Evolutionary conservation across 2,329 filamentous ascomycete species (phyloP).

Genomic region (Parastagonospora nodorum): DNA sequence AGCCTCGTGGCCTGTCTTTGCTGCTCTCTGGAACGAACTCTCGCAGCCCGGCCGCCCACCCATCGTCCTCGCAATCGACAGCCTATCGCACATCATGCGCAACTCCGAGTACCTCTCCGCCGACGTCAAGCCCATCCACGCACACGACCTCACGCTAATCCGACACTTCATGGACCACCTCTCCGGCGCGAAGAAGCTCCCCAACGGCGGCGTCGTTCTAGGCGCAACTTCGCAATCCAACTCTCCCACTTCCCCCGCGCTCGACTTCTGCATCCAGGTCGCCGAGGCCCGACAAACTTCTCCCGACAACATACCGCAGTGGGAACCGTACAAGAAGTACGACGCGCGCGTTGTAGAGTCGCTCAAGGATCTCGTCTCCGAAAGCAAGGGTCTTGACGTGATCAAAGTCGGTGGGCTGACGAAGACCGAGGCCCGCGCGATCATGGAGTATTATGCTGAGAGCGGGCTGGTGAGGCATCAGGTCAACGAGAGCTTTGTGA

Average conservation of each 20-base stretch:
- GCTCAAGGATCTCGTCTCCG: constrained; percentile 46
- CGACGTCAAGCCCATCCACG: constrained; percentile 75
- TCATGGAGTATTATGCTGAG: constrained; percentile 93
- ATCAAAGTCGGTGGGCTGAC: constrained; percentile 69
- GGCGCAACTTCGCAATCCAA: constrained; percentile 77
- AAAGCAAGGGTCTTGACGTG: constrained; percentile 47
- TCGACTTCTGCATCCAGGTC: constrained; percentile 69
- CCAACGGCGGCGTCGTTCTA: constrained; percentile 80
- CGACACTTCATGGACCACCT: constrained; percentile 76
- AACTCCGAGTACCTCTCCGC: constrained; percentile 75
- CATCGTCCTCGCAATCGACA: constrained; percentile 78
- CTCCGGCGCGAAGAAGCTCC: constrained; percentile 50
- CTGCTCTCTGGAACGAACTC: constrained; percentile 82
- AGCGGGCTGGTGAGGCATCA: constrained; percentile 77
- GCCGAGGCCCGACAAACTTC: constrained; percentile 51
- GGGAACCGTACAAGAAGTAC: constrained; percentile 58
- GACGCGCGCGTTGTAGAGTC: constrained; percentile 59
- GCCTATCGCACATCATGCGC: constrained; percentile 80
- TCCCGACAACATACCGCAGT: constrained; percentile 44
- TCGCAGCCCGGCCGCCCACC: constrained; percentile 61
- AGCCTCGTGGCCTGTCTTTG: constrained; percentile 78
- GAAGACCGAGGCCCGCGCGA: constrained; percentile 73
- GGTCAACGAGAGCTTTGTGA: constrained; percentile 72
- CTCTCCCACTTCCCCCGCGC: constrained; percentile 64
- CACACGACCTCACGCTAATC: constrained; percentile 80